Base-by-base conservation (phyloP, 208 protist genomes). In the Trypanosoma boissoni region DNA sequence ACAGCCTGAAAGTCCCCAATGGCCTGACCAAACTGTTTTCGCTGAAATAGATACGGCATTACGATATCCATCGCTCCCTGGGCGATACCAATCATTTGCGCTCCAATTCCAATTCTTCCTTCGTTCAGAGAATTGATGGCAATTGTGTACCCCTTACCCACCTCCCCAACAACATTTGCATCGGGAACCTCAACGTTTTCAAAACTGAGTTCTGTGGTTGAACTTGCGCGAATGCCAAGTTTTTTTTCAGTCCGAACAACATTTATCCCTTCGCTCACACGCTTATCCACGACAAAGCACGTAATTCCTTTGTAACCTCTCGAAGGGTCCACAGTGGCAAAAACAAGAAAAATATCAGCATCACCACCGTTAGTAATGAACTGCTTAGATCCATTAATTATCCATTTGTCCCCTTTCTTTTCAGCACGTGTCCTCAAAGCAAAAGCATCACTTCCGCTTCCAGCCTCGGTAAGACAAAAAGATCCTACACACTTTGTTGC, bases 201-300 rank as follows among this genome's bases (percentile, higher is more conserved):
- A 27, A 99, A 86, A 27, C 77, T 68, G 1, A 99, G 76, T 70
- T 98, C 91, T 52, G 91, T 96, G 1, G 97, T 99, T 1, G 92
- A 98, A 44, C 91, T 97, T 3, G 95, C 91, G 41, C 95, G 75
- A 53, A 99, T 97, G 63, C 96, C 90, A 0, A 97, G 73, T 66
- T 98, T 98, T 58, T 98, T 76, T 72, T 98, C 96, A 14, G 95
- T 95, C 28, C 92, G 92, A 34, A 95, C 96, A 41, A 99, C 78
- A 5, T 49, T 77, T 8, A 98, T 42, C 36, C 97, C 97, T 0
- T 82, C 64, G 9, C 73, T 92, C 65, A 90, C 78, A 3, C 72
- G 54, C 0, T 64, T 57, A 62, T 97, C 88, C n/a, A 98, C 91
- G 1, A 98, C 67, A 59, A 99, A 99, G 53, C 91, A 90, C 2